A percentile compares a stretch with the other conserved stretches of the same genome.
Evolutionary conservation across 2,329 filamentous ascomycete species (phyloP).

Genomic region (Hortaea werneckii): DNA sequence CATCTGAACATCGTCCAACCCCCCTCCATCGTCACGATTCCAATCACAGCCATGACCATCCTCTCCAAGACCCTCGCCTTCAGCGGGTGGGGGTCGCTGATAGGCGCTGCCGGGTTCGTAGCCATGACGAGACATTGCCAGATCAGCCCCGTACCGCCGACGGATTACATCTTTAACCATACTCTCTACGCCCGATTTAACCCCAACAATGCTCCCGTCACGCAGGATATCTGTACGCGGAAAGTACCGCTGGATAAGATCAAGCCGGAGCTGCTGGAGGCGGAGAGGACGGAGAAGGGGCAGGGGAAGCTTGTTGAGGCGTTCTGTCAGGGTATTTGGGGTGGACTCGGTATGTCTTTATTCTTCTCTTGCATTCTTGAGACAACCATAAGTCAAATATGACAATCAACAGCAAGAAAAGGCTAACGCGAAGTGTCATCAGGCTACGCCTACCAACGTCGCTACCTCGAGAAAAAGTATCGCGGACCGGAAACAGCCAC

Average conservation of each 20-base stretch:
- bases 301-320: conserved; percentile 51
- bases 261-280: conserved; percentile 52
- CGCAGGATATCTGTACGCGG: conserved; percentile 55
- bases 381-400: too few relatives aligned
- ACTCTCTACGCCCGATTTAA: conserved; percentile 51
- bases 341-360: conserved; percentile 47
- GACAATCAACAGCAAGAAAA: background rate
- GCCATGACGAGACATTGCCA: conserved; percentile 45
- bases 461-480: conserved; percentile 50
- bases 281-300: conserved; percentile 21
- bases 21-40: too few relatives aligned
- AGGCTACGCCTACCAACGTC: conserved; percentile 51
- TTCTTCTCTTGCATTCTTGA: background rate
- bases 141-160: conserved; percentile 48
- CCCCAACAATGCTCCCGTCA: conserved; percentile 50
- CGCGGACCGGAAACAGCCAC: conserved; percentile 43
- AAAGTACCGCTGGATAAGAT: conserved; percentile 54
- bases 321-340: conserved; percentile 60
- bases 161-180: conserved; percentile 53
- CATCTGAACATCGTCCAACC: too few relatives aligned
- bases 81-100: conserved; percentile 26
- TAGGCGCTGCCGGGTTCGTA: conserved; percentile 43
- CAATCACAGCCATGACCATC: conserved; percentile 19
- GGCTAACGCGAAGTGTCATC: background rate
- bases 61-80: conserved; percentile 21